Conservation (phyloP, 768 basidiomycete genomes). For the Phlegmacium glaucopus region DNA sequence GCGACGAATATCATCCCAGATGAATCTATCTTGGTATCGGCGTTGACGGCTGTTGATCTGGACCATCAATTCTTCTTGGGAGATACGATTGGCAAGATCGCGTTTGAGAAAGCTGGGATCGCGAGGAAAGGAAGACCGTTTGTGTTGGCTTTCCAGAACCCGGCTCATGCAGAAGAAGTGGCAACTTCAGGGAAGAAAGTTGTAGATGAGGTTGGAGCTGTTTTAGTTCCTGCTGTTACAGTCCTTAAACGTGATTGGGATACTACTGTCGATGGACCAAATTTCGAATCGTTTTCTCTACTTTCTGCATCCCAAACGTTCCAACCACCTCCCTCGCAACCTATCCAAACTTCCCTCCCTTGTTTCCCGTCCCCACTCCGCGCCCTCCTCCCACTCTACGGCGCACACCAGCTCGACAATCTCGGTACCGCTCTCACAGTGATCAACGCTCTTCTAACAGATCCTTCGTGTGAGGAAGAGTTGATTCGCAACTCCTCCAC, state of each 20-base stretch:
- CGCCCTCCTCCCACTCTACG: slow-evolving; percentile 63
- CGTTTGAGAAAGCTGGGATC: slow-evolving; percentile 82
- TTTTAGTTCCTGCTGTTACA: slow-evolving; percentile 30
- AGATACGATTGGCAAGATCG: slow-evolving; percentile 66
- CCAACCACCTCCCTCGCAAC: slow-evolving; percentile 28
- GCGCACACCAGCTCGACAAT: slow-evolving; percentile 85
- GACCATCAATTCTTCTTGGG: slow-evolving; percentile 95
- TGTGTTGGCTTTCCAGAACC: slow-evolving; percentile 58
- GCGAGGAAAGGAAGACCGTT: slow-evolving; percentile 59
- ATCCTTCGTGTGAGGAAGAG: neutral
- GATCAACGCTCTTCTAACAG: slow-evolving; percentile 49
- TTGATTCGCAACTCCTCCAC: neutral
- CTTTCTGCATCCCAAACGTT: slow-evolving; percentile 1
- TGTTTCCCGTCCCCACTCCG: slow-evolving; percentile 43
- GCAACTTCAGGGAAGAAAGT: slow-evolving; percentile 34
- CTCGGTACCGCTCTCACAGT: slow-evolving; percentile 65
- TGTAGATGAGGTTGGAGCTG: slow-evolving; percentile 38
- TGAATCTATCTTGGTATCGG: slow-evolving; percentile 67
- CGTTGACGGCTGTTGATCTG: slow-evolving; percentile 81
- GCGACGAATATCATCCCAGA: slow-evolving; percentile 90
- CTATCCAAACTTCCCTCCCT: slow-evolving; percentile 39
- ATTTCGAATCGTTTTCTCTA: slow-evolving; percentile 27
- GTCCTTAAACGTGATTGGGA: slow-evolving; percentile 36
- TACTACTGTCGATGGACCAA: slow-evolving; percentile 30
- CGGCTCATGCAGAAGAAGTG: slow-evolving; percentile 42